A percentile compares a stretch with the other conserved stretches of the same genome.
Evolutionary conservation across 2,329 filamentous ascomycete species (phyloP).

Genomic region (Phialemoniopsis sp.): DNA sequence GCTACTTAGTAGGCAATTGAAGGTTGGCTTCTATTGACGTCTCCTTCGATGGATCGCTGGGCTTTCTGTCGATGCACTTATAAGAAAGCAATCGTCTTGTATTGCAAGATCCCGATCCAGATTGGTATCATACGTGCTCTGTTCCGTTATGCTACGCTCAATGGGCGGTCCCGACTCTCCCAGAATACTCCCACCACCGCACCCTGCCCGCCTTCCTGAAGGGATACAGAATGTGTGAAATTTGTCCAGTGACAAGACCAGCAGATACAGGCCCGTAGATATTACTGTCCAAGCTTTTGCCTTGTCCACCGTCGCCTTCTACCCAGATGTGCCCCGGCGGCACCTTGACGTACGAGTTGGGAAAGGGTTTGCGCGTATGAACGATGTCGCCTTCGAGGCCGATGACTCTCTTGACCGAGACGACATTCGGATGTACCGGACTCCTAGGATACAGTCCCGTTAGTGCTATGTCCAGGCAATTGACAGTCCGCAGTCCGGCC

Average conservation of each 20-base stretch:
- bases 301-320: constrained; percentile 77
- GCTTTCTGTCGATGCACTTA: no score
- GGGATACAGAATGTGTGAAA: constrained; percentile 70
- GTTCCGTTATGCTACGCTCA: no score
- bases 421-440: constrained; percentile 63
- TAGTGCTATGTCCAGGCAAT: constrained; percentile 5
- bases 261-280: constrained; percentile 81
- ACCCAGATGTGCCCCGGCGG: constrained; percentile 90
- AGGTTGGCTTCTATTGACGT: no score
- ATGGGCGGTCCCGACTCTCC: no score
- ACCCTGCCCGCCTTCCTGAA: constrained; percentile 53
- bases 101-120: no score
- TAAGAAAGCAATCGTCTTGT: no score
- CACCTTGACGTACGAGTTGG: constrained; percentile 54
- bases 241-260: constrained; percentile 69
- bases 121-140: no score
- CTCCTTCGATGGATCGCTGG: no score
- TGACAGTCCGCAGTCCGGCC: neutral
- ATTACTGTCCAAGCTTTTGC: constrained; percentile 78
- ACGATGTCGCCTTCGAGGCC: constrained; percentile 78
- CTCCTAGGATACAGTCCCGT: constrained; percentile 42
- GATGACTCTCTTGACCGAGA: constrained; percentile 78
- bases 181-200: constrained; percentile 49
- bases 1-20: no score
- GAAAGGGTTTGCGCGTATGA: constrained; percentile 58